phyloP scores from a whole-genome alignment of 169 alveolate genomes.

The Plasmodium falciparum region DNA sequence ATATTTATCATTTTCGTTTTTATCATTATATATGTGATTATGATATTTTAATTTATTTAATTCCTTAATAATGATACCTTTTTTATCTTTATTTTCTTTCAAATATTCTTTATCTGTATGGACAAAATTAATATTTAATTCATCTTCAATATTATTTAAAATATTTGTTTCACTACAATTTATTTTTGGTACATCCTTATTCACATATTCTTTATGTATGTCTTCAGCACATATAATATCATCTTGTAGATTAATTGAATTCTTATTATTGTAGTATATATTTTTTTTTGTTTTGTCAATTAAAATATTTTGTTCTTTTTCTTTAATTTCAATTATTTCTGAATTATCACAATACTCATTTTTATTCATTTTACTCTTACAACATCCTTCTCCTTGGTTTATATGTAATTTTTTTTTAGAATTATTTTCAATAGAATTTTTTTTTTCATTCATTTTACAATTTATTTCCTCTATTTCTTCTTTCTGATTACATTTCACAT shows the following conservation, averaged over 20 bases:
- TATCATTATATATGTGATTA: slow-evolving; percentile 13
- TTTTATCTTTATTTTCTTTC: slow-evolving; percentile 9
- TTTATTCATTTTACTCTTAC: slow-evolving; percentile 1
- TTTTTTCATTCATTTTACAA: slow-evolving; percentile 21
- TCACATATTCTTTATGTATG: slow-evolving; percentile 20
- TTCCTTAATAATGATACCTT: slow-evolving; percentile 5
- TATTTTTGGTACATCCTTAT: background rate
- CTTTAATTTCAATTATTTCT: slow-evolving; percentile 23
- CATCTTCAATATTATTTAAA: slow-evolving; percentile 14
- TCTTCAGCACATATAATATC: no score
- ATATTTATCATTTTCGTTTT: background rate
- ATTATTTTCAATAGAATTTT: slow-evolving; percentile 1
- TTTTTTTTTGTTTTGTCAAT: slow-evolving; percentile 10
- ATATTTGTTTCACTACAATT: background rate
- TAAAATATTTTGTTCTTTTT: slow-evolving; percentile 13
- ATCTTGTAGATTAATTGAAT: slow-evolving; percentile 18
- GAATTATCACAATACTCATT: slow-evolving; percentile 14
- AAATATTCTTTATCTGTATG: slow-evolving; percentile 4
- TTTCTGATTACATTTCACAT: slow-evolving; percentile 3
- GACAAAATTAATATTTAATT: slow-evolving; percentile 20
- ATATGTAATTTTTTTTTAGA: slow-evolving; percentile 11
- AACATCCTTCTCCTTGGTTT: background rate
- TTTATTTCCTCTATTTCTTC: background rate
- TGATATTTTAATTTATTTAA: slow-evolving; percentile 5
- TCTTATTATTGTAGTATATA: background rate